These are phyloP conservation scores for Metschnikowia colocasiae DNA, from an alignment of 805 yeast genomes.

Conservation along the genomic window DNA sequence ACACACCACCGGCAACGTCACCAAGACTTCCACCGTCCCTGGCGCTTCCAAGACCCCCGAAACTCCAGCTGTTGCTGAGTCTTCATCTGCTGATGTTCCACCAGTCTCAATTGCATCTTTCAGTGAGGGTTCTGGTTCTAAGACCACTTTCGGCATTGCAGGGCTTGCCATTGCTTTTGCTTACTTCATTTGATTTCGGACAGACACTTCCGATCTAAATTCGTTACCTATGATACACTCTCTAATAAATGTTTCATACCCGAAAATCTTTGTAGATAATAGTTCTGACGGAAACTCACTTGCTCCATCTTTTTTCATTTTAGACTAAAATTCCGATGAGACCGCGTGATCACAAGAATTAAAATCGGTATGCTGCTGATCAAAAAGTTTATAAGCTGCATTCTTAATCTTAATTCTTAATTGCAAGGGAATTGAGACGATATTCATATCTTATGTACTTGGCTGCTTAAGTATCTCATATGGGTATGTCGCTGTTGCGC, in stretches of 20 bases:
- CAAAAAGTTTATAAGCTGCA: too few relatives aligned
- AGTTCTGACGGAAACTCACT: too few relatives aligned
- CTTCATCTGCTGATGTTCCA: neutral
- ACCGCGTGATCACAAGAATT: too few relatives aligned
- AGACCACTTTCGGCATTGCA: neutral
- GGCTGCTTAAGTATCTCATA: too few relatives aligned
- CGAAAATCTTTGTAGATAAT: neutral
- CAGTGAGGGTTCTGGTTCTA: slow-evolving; percentile 2
- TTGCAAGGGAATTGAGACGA: too few relatives aligned
- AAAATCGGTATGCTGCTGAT: too few relatives aligned
- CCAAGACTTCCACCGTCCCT: neutral
- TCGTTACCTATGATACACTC: neutral
- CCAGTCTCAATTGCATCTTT: neutral
- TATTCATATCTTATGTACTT: too few relatives aligned
- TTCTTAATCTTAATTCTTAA: too few relatives aligned
- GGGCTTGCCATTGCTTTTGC: slow-evolving; percentile 4
- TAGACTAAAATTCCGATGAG: too few relatives aligned
- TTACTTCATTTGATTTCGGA: neutral
- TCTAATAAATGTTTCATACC: neutral
- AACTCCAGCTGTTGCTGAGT: neutral
- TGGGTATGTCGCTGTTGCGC: too few relatives aligned
- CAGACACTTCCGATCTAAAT: neutral
- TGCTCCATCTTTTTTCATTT: too few relatives aligned
- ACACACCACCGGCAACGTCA: neutral
- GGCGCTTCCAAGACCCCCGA: neutral